These are phyloP conservation scores for Verbascum thapsus DNA, from an alignment of 257 asterid genomes.

Conservation along the genomic window DNA sequence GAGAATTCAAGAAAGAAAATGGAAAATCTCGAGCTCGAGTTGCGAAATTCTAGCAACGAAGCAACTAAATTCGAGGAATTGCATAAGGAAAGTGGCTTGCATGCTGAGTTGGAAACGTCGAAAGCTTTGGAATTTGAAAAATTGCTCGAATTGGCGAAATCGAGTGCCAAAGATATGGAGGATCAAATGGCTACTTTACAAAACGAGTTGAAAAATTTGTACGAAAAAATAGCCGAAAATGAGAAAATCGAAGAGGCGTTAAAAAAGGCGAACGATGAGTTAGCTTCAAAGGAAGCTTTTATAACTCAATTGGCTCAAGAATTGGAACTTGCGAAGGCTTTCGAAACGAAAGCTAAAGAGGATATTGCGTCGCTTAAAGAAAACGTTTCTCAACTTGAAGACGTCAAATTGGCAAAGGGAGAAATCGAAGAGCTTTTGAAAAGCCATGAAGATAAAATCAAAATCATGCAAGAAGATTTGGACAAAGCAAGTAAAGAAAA, in stretches of 20 bases:
- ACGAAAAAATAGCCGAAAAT: slow-evolving; percentile 48
- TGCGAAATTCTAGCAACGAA: slow-evolving; percentile 46
- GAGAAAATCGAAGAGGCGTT: slow-evolving; percentile 55
- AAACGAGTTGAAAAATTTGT: slow-evolving; percentile 43
- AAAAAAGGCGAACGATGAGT: slow-evolving; percentile 40
- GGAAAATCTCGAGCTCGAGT: slow-evolving; percentile 49
- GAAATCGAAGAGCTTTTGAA: slow-evolving; percentile 37
- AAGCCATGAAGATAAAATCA: slow-evolving; percentile 41
- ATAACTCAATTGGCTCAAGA: slow-evolving; percentile 50
- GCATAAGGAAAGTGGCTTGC: slow-evolving; percentile 53
- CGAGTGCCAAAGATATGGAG: slow-evolving; percentile 50
- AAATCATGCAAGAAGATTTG: slow-evolving; percentile 42
- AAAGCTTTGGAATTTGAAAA: slow-evolving; percentile 56
- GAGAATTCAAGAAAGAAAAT: slow-evolving; percentile 52
- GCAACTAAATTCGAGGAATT: slow-evolving; percentile 58
- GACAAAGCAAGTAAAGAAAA: slow-evolving; percentile 41
- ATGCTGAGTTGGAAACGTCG: slow-evolving; percentile 54
- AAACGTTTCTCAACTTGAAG: slow-evolving; percentile 45
- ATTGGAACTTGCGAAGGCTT: slow-evolving; percentile 41
- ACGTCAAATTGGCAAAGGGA: slow-evolving; percentile 39
- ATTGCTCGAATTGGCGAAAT: slow-evolving; percentile 51
- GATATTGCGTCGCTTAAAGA: slow-evolving; percentile 42
- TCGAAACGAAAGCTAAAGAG: slow-evolving; percentile 51
- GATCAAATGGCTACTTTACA: slow-evolving; percentile 49
- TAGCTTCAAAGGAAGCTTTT: slow-evolving; percentile 54